Evolutionary conservation across 768 basidiomycete species (phyloP), one percentile per base, ranked within the genome.

Genomic region (Auricularia heimuer): DNA sequence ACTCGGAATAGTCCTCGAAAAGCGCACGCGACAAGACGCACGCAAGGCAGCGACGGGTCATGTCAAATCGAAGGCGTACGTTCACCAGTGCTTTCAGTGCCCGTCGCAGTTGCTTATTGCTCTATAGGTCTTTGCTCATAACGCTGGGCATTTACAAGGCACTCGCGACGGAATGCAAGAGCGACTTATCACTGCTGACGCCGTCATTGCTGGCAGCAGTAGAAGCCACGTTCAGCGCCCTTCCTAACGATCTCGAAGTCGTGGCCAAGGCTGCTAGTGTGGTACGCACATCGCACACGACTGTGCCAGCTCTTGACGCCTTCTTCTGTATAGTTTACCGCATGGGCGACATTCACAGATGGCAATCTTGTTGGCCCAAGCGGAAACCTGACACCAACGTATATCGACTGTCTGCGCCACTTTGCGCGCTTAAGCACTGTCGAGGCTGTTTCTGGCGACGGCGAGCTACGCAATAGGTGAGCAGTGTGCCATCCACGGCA

Each of bases 271-370:
- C 88, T 11, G 92, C 92, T 24, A 89, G 83, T 71, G 84, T 94
- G 63, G 93, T 93, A 73, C 70, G 90, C 82, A 12, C 62, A 18
- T 54, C 44, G 33, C 34, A 62, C 34, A 63, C 47, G 29, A 62
- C 51, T 33, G 4, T 66, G 7, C 4, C 12, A 14, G n/a, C 58
- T 24, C 44, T 21, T 29, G 61, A 44, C 65, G n/a, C 61, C 44
- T 14, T 70, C 4, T 66, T 42, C 42, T 56, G 2, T n/a, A 37
- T 69, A 94, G 89, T 93, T 96, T 70, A 90, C 88, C 3, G 88
- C 92, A 1, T 98, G 92, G 89, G 88, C 89, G 21, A 94, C 94
- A 16, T 97, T 87, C 69, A 93, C 94, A 24, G 89, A 95, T 69
- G 92, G 93, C 0, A 86, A 86, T 63, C 78, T 90, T 47, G 85